Evolutionary conservation across 2,329 filamentous ascomycete genomes (phyloP), one percentile per base, ranked within the genome.

Genomic region (Pseudocercospora crystallina): DNA sequence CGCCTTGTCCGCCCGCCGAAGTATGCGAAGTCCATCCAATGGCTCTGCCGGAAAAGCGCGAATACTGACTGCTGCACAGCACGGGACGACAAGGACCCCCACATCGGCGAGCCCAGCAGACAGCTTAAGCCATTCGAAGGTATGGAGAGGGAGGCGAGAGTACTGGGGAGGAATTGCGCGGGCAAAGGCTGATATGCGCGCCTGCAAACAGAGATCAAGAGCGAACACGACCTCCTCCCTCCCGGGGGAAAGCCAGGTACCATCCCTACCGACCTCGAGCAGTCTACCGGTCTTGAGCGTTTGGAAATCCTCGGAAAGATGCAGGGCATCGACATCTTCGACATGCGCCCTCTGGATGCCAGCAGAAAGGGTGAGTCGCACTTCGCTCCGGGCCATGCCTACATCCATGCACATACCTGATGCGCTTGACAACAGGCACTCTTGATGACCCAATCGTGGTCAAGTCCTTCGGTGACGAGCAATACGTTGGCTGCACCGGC

Each of bases 271-370:
- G 94, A 99, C 76, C 75, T 95, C 71, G 90, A 97, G 74, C 94
- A 99, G 76, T 78, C 94, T 54, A 97, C 94, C 65, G 94, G 94
- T 88, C 82, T 97, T 54, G 94, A 99, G 81, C 91, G 94, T 83
- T 83, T 99, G 65, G 94, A 99, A 78, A 94, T 99, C 69, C 81
- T 99, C 72, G 94, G 94, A 77, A 99, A 99, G 85, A 96, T 97
- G 87, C 90, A 97, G 81, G 91, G 94, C 62, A 80, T 96, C 67
- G 94, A 99, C 71, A 80, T 97, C 72, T 99, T 99, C 79, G 91
- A 99, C 78, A 96, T 97, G 94, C 86, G 84, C 75, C 94, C 94
- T 59, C 83, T 99, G 65, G 94, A 97, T 73, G 81, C 92, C 59
- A 94, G 87, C 73, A 86, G 94, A 70, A 83, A 82, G 75, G 92